A percentile compares a stretch with the other conserved stretches of the same genome.
Evolutionary conservation across 1,139 yeast genomes (phyloP).

Genomic region (Suhomyces bribrorum): DNA sequence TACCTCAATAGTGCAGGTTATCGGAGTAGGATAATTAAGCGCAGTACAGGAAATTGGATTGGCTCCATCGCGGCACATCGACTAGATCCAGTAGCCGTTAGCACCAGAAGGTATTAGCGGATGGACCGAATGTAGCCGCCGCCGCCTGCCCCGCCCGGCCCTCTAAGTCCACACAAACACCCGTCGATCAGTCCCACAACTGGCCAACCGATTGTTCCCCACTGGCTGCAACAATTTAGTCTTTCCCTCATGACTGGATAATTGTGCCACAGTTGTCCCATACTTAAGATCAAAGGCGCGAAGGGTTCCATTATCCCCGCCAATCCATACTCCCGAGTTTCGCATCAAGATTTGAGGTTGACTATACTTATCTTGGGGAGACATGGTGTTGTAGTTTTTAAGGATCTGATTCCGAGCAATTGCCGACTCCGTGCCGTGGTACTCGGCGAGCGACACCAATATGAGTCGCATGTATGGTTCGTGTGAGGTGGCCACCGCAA

Average conservation of each 20-base stretch:
- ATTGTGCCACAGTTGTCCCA: slow-evolving; percentile 27
- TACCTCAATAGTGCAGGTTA: too few species aligned
- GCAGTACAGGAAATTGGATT: too few species aligned
- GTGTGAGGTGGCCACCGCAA: slow-evolving; percentile 71
- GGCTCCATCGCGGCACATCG: too few species aligned
- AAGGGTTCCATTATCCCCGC: slow-evolving; percentile 69
- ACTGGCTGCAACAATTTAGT: slow-evolving; percentile 40
- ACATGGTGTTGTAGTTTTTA: slow-evolving; percentile 56
- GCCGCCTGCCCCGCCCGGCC: too few species aligned
- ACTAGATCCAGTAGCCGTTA: too few species aligned
- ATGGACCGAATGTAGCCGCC: too few species aligned
- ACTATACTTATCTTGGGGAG: slow-evolving; percentile 75
- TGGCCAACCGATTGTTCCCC: background rate
- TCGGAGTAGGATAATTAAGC: too few species aligned
- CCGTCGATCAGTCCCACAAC: slow-evolving; percentile 32
- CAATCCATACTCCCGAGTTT: slow-evolving; percentile 51
- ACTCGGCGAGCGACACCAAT: slow-evolving; percentile 44
- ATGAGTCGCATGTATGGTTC: slow-evolving; percentile 73
- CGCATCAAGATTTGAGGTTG: slow-evolving; percentile 52
- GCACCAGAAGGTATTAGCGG: too few species aligned
- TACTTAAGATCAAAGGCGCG: slow-evolving; percentile 54
- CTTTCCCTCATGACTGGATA: slow-evolving; percentile 42
- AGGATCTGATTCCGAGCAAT: slow-evolving; percentile 48
- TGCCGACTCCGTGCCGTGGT: slow-evolving; percentile 6
- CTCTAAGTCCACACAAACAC: slow-evolving; percentile 18